Evolutionary conservation across 2,329 filamentous ascomycete species (phyloP).

Genomic region (Diaporthe citri): DNA sequence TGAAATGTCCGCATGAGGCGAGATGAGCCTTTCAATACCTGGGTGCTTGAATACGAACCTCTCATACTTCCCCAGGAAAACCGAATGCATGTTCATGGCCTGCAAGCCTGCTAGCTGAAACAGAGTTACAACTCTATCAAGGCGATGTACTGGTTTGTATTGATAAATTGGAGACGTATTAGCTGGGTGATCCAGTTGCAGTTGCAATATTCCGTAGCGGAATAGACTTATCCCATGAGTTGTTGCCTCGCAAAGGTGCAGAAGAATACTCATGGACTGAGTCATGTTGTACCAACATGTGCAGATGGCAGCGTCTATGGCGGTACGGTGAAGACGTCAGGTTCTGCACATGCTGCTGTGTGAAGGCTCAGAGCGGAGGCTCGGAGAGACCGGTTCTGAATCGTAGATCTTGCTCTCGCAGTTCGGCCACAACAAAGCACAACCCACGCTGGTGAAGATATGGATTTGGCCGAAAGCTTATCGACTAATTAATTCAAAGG

Average conservation of each 20-base stretch:
- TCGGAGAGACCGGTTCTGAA: conserved; percentile 1
- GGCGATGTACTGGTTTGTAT: neutral
- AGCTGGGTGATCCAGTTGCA: too few relatives aligned
- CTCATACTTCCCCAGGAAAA: neutral
- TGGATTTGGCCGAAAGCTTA: conserved; percentile 8
- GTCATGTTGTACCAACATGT: neutral
- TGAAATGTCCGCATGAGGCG: neutral
- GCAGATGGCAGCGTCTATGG: neutral
- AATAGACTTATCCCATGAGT: neutral
- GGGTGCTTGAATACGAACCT: neutral
- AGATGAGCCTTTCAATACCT: neutral
- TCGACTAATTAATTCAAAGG: conserved; percentile 17
- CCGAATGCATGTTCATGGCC: neutral
- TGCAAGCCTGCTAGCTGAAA: neutral
- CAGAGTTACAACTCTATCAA: neutral
- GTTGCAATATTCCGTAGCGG: neutral
- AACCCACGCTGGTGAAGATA: neutral
- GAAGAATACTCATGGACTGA: neutral
- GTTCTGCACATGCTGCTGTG: neutral
- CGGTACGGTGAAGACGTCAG: neutral
- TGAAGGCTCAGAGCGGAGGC: too few relatives aligned
- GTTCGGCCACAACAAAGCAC: neutral
- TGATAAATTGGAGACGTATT: too few relatives aligned
- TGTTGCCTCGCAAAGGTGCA: neutral
- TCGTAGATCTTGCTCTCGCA: neutral